Evolutionary conservation across 2,329 filamentous ascomycete species (phyloP), one percentile per base, ranked within the genome.

Genomic region (Epichloe coenophiala): DNA sequence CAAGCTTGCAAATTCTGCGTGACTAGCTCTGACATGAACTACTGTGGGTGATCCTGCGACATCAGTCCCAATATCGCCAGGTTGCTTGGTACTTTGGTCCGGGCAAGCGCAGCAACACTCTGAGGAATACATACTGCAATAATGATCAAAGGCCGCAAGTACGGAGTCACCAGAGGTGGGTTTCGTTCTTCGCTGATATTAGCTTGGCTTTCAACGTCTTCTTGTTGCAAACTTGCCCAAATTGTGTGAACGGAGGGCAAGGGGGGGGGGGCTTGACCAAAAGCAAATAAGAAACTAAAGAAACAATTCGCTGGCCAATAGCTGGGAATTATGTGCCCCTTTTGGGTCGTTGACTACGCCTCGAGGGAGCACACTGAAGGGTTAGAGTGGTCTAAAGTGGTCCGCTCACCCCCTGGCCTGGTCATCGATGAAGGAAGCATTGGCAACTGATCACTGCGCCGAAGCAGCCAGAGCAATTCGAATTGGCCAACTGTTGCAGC

Each of bases 1-100:
- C 13, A 23, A 36, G 54, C 50, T 55, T 54, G 48, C 55, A 2
- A 31, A 33, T n/a, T 15, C 23, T 53, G 21, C 6, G 45, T 31
- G 27, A 31, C 27, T 31, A 4, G 27, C 27, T 31, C 27, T 31
- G 8, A 31, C 27, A 31, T 31, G 27, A 31, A 11, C 27, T 31
- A 31, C 27, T 31, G 27, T 42, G 13, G 33, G 15, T 35, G 44
- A 33, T n/a, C 15, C 17, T 51, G 31, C 13, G 41, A 41, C 31
- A 33, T 12, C 13, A 15, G 17, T 12, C 19, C 43, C 36, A 40
- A 40, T 31, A 31, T 9, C 27, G 27, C 27, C 27, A 31, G 27
- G 27, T 17, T 17, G 17, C 17, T 17, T 17, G 17, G 17, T 17
- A 17, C 17, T 17, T 17, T 17, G 17, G 27, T 1, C 27, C 7